A percentile compares a stretch with the other conserved stretches of the same genome.
Conservation (phyloP, 768 basidiomycete species). For the Thelephora ganbajun region DNA sequence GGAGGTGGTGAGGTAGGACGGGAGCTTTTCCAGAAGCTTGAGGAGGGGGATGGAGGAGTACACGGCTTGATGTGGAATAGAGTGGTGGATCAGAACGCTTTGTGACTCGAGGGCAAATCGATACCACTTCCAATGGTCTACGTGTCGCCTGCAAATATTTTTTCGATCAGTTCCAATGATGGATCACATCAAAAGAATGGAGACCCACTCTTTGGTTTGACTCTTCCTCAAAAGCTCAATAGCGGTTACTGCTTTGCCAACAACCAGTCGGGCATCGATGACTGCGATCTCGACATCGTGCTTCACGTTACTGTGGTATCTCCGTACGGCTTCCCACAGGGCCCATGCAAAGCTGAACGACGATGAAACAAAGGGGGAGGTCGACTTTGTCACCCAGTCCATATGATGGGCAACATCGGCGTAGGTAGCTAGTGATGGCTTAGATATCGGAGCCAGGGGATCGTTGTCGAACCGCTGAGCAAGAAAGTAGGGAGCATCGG, state of each 20-base stretch:
- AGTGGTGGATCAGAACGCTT: conserved; percentile 57
- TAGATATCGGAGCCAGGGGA: conserved; percentile 11
- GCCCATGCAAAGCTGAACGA: conserved; percentile 78
- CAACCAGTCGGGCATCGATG: conserved; percentile 53
- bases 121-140: conserved; percentile 65
- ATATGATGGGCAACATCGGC: conserved; percentile 54
- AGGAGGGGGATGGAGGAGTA: conserved; percentile 58
- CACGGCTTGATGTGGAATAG: conserved; percentile 51
- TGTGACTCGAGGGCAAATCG: conserved; percentile 65
- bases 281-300: conserved; percentile 69
- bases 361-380: conserved; percentile 58
- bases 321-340: conserved; percentile 66
- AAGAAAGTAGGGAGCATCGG: conserved; percentile 35
- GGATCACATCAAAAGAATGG: not conserved
- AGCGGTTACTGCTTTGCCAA: conserved; percentile 46
- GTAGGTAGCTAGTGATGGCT: conserved; percentile 29
- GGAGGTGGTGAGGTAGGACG: conserved; percentile 48
- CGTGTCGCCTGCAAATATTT: conserved; percentile 31
- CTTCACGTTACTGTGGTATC: conserved; percentile 60
- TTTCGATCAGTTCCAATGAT: not conserved
- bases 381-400: conserved; percentile 64
- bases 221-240: conserved; percentile 45
- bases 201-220: conserved; percentile 38
- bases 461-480: conserved; percentile 48
- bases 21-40: conserved; percentile 49